phyloP scores from a whole-genome alignment of 2,329 filamentous ascomycete species.

The Plectosphaerella cucumerina region DNA sequence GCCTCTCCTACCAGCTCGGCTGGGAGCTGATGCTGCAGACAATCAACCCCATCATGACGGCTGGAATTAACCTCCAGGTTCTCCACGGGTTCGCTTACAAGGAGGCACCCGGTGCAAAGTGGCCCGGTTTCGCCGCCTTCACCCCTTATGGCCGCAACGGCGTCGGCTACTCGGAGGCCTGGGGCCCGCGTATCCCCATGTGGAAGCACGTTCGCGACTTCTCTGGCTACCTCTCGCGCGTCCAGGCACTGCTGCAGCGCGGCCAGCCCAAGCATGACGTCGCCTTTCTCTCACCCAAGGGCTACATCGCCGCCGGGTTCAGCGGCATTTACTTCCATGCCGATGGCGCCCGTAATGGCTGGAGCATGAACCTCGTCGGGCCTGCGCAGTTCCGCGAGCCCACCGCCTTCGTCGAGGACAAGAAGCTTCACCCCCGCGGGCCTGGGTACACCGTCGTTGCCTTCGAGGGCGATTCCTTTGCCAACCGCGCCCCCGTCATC shows the following conservation, averaged over 20 bases:
- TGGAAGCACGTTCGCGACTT: conserved; percentile 11
- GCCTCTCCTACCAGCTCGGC: not conserved
- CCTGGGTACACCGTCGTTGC: conserved; percentile 1
- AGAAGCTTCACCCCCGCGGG: conserved; percentile 1
- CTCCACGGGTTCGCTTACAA: conserved; percentile 13
- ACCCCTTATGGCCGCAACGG: conserved; percentile 3
- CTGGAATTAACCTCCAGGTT: conserved; percentile 11
- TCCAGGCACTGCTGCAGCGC: conserved; percentile 2
- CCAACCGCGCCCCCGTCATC: conserved; percentile 1
- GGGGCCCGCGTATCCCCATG: conserved; percentile 11
- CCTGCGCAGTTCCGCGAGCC: conserved; percentile 8
- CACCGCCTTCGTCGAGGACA: conserved; percentile 2
- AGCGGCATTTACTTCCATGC: conserved; percentile 4
- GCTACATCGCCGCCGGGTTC: conserved; percentile 8
- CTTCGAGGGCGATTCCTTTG: conserved; percentile 4
- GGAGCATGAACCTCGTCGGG: conserved; percentile 8
- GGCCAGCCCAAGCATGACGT: conserved; percentile 10
- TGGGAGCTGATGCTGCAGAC: conserved; percentile 5
- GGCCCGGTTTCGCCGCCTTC: conserved; percentile 12
- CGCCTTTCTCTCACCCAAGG: conserved; percentile 8
- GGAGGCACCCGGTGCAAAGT: conserved; percentile 8
- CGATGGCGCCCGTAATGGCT: conserved; percentile 2
- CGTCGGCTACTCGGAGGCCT: conserved; percentile 10
- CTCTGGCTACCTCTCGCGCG: conserved; percentile 5
- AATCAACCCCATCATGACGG: conserved; percentile 11